phyloP scores from a whole-genome alignment of 78 protist genomes.

The Dictyostelium capitatum region DNA sequence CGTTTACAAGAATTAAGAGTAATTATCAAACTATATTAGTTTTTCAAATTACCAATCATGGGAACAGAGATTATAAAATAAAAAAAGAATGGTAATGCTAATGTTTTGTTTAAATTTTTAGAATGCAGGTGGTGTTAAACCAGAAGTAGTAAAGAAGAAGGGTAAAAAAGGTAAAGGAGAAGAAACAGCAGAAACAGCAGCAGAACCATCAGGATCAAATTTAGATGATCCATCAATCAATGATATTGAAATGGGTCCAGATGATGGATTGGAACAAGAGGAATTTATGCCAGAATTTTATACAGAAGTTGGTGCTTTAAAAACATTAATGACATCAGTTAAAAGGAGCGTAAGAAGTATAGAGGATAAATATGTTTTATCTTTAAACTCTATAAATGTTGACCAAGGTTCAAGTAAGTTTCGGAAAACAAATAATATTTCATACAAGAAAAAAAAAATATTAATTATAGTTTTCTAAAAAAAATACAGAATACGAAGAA shows the following conservation, averaged over 20 bases:
- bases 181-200: conserved; percentile 18
- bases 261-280: conserved; percentile 39
- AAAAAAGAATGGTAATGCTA: neutral
- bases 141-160: conserved; percentile 32
- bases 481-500: conserved; percentile 60
- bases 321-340: conserved; percentile 68
- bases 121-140: conserved; percentile 69
- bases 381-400: conserved; percentile 76
- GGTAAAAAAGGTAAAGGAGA: conserved; percentile 59
- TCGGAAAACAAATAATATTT: neutral
- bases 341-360: conserved; percentile 74
- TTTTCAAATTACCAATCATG: neutral
- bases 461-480: neutral
- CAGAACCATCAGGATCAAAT: conserved; percentile 6
- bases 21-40: neutral
- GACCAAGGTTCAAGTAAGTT: conserved; percentile 84
- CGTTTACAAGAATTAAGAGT: conserved; percentile 73
- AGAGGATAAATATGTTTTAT: conserved; percentile 68
- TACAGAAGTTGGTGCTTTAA: conserved; percentile 74
- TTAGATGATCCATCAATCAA: conserved; percentile 13
- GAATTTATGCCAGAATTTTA: conserved; percentile 86
- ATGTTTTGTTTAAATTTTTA: neutral
- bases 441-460: neutral
- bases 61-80: neutral
- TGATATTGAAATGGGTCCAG: conserved; percentile 51